Conservation (phyloP, 106 monocot species). For the Alisma plantagoaquatica region DNA sequence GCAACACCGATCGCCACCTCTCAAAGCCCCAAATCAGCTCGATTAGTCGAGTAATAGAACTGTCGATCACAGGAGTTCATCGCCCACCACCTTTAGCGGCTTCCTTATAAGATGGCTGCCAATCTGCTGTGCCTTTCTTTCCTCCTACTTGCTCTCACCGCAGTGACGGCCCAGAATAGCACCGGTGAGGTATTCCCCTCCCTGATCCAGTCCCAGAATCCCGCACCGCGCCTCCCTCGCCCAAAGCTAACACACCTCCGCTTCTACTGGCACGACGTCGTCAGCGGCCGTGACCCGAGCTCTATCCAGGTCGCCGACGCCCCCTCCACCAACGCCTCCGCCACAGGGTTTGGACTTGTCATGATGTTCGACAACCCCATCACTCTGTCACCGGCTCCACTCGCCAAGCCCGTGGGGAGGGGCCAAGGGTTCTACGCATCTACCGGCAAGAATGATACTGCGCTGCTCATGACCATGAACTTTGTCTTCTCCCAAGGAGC, state of each 20-base stretch:
- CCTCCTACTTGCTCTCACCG: no score
- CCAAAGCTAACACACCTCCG: conserved; percentile 12
- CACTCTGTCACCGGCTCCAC: conserved; percentile 3
- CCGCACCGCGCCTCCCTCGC: not conserved
- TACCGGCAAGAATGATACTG: conserved; percentile 2
- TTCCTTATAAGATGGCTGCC: no score
- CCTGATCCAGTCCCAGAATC: no score
- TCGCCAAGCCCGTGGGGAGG: conserved; percentile 5
- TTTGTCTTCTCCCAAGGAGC: conserved; percentile 6
- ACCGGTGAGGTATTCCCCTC: no score
- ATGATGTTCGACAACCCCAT: conserved; percentile 10
- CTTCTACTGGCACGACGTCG: conserved; percentile 15
- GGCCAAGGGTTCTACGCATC: conserved; percentile 15
- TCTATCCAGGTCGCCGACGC: not conserved
- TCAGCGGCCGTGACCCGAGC: no score
- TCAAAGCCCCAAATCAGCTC: no score
- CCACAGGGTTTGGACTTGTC: conserved; percentile 3
- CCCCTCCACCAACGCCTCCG: conserved; percentile 1
- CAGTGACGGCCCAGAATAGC: no score
- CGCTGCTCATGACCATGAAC: conserved; percentile 18
- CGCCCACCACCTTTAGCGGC: no score
- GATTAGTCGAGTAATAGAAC: no score
- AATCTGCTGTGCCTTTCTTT: no score
- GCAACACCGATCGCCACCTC: no score
- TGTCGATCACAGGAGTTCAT: no score